Conservation (phyloP, 1,284 basidiomycete genomes). For the Laetiporus sulphureus region DNA sequence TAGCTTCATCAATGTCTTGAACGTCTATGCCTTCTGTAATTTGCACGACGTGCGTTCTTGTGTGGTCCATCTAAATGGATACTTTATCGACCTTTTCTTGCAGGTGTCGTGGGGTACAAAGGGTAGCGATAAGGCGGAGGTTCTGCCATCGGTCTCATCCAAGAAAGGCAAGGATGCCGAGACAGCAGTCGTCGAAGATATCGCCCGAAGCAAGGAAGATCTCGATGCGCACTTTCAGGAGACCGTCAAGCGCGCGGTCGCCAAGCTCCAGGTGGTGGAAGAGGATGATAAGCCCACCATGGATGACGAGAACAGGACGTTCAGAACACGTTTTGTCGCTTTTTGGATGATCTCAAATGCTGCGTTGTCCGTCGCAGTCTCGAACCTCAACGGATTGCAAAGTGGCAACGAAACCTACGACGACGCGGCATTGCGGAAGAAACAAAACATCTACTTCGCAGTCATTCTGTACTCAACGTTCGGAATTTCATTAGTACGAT, state of each 20-base stretch:
- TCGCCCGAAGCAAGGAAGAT: constrained; percentile 76
- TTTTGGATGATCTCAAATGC: constrained; percentile 87
- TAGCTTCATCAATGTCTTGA: constrained; percentile 90
- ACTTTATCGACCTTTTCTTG: constrained; percentile 10
- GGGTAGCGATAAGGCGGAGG: constrained; percentile 93
- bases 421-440: constrained; percentile 40
- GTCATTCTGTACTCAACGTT: constrained; percentile 91
- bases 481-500: constrained; percentile 72
- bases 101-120: constrained; percentile 92
- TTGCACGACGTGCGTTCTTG: constrained; percentile 68
- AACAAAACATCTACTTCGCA: constrained; percentile 77
- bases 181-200: constrained; percentile 77
- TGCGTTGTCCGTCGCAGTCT: constrained; percentile 73
- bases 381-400: constrained; percentile 75
- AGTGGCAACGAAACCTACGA: constrained; percentile 36
- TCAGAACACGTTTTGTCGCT: constrained; percentile 84
- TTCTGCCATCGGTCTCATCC: constrained; percentile 85
- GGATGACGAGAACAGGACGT: constrained; percentile 92
- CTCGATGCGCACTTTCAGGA: constrained; percentile 92
- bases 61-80: neutral
- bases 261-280: constrained; percentile 70
- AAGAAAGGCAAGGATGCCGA: constrained; percentile 75
- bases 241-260: constrained; percentile 88
- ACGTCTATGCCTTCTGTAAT: constrained; percentile 96
- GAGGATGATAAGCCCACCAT: constrained; percentile 76